Conservation (phyloP, 805 yeast genomes). For the Teunomyces atbi region DNA sequence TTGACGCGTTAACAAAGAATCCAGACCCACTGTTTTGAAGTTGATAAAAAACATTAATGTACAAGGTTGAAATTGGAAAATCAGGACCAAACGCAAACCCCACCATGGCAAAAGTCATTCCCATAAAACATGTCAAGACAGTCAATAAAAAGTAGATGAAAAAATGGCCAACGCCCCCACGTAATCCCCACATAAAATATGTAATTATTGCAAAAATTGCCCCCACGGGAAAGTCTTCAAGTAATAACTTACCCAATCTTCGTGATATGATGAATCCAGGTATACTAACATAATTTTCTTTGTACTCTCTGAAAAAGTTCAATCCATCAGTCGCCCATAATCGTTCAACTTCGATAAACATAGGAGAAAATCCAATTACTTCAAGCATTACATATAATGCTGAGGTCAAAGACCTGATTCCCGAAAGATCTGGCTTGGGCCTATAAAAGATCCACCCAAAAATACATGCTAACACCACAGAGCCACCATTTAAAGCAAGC, state of each 20-base stretch:
- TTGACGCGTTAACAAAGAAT: constrained; percentile 67
- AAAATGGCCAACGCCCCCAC: constrained; percentile 36
- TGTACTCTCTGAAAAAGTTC: constrained; percentile 23
- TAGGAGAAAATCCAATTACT: constrained; percentile 24
- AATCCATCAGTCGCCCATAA: constrained; percentile 24
- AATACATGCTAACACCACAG: constrained; percentile 15
- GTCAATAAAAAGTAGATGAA: constrained; percentile 61
- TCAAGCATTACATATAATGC: constrained; percentile 22
- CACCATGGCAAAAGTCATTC: constrained; percentile 54
- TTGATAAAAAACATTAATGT: constrained; percentile 65
- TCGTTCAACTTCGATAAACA: constrained; percentile 22
- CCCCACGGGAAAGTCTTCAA: constrained; percentile 24
- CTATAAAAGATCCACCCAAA: constrained; percentile 25
- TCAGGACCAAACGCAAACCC: constrained; percentile 59
- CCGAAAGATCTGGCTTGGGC: constrained; percentile 19
- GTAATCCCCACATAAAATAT: constrained; percentile 27
- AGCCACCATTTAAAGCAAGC: constrained; percentile 20
- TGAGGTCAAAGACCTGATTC: constrained; percentile 22
- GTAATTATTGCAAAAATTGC: constrained; percentile 20
- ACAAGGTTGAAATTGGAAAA: constrained; percentile 58
- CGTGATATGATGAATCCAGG: constrained; percentile 22
- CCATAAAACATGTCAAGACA: constrained; percentile 54
- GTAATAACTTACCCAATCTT: constrained; percentile 20
- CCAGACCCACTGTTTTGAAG: constrained; percentile 80
- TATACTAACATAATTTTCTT: constrained; percentile 22